Evolutionary conservation across 305 asterid genomes (phyloP), one percentile per base, ranked within the genome.

Genomic region (Solanum chacoense): DNA sequence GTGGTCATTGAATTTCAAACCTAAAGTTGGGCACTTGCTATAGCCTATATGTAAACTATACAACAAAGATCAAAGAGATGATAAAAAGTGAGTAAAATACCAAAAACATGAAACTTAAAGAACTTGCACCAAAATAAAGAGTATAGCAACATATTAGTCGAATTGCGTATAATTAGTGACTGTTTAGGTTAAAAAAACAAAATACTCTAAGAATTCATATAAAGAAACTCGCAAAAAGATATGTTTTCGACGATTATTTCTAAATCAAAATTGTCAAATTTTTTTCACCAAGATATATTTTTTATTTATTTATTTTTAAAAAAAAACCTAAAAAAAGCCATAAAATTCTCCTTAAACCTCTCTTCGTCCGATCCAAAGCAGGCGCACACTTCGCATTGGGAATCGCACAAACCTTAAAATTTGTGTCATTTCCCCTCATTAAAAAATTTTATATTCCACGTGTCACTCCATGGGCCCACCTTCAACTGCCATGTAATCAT

Each of bases 401-500:
- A 93, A 90, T 31, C 90, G 93, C 89, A 90, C 94, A 93, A 76
- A 89, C 93, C 71, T 92, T 35, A 91, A 87, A 86, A 67, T 36
- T 72, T 12, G 94, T 89, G 91, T 84, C 65, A 40, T 63, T 45
- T 22, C n/a, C 28, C 31, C 22, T 26, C 45, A 13, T 55, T 20
- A 26, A 22, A 67, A 67, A 14, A n/a, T 72, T n/a, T 40, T 24
- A 8, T 10, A 74, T 42, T 90, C 91, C 94, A 93, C 93, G 96
- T 94, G 94, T 91, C 91, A 36, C 13, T 1, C 0, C 1, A 10
- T 69, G 93, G 93, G 5, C 93, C 95, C 93, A 85, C 90, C 22
- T 67, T 24, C 89, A 91, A 92, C 92, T 76, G 95, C 95, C 95
- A 94, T 91, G 90, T 91, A 92, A 79, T 85, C 6, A 26, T 32